These are phyloP conservation scores for Solanum commersonii DNA, from an alignment of 257 asterid genomes.

Conservation along the genomic window DNA sequence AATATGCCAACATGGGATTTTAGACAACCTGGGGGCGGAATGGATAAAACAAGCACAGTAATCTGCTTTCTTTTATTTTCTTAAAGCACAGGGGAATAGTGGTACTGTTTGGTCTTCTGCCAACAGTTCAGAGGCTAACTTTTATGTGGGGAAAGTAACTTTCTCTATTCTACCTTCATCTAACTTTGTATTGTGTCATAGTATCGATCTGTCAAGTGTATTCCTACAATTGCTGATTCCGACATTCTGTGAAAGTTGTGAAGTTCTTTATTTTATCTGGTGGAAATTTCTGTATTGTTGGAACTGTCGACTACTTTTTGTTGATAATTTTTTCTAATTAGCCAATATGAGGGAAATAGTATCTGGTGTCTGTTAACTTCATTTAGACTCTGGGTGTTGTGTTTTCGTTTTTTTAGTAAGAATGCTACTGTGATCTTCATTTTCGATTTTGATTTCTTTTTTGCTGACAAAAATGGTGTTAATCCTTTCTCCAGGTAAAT, in stretches of 20 bases:
- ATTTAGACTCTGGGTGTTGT: background rate
- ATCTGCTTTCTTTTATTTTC: background rate
- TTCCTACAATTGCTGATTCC: background rate
- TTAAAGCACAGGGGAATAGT: background rate
- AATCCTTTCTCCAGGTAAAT: constrained; percentile 51
- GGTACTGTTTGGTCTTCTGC: background rate
- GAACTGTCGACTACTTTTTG: background rate
- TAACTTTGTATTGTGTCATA: background rate
- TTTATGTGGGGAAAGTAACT: background rate
- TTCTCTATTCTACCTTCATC: background rate
- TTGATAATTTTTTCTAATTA: background rate
- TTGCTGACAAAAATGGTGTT: background rate
- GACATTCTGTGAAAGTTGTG: background rate
- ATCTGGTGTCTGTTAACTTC: background rate
- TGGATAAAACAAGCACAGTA: background rate
- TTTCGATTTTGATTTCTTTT: background rate
- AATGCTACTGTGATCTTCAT: background rate
- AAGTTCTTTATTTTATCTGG: background rate
- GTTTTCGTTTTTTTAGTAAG: background rate
- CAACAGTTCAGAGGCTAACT: background rate
- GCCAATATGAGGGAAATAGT: background rate
- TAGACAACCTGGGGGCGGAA: background rate
- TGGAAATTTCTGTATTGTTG: background rate
- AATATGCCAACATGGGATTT: background rate
- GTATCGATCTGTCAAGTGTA: background rate